Conservation (phyloP, 2,329 filamentous ascomycete species). For the Cordyceps cateniannulata region DNA sequence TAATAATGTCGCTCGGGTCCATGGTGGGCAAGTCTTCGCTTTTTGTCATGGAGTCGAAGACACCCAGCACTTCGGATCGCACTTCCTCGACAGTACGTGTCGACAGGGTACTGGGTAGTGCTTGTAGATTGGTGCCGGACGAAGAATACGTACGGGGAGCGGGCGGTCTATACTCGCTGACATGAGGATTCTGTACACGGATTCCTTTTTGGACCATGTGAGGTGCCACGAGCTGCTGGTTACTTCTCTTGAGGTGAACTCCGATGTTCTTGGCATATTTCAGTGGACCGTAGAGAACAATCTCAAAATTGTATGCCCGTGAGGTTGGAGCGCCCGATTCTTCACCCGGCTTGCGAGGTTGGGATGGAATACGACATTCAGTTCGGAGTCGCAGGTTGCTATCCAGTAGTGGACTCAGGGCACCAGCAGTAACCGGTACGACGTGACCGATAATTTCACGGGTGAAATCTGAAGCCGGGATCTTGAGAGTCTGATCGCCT, state of each 20-base stretch:
- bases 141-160: conserved; percentile 27
- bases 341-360: conserved; percentile 59
- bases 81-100: conserved; percentile 77
- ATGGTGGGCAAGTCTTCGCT: conserved; percentile 69
- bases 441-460: conserved; percentile 69
- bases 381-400: conserved; percentile 59
- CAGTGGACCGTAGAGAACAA: conserved; percentile 74
- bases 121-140: conserved; percentile 21
- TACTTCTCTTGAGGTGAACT: conserved; percentile 53
- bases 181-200: conserved; percentile 72
- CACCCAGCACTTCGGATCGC: conserved; percentile 71
- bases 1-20: conserved; percentile 56
- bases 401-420: conserved; percentile 68
- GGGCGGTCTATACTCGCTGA: conserved; percentile 39
- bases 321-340: conserved; percentile 56
- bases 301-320: conserved; percentile 53
- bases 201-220: conserved; percentile 61
- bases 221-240: conserved; percentile 61
- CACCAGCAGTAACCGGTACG: conserved; percentile 59
- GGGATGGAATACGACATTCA: conserved; percentile 62
- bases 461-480: conserved; percentile 68
- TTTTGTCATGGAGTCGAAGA: conserved; percentile 79
- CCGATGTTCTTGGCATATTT: conserved; percentile 61
- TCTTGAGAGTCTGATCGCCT: conserved; percentile 50
- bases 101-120: conserved; percentile 19